Conservation (phyloP, 768 basidiomycete species). For the Daedalea quercina region DNA sequence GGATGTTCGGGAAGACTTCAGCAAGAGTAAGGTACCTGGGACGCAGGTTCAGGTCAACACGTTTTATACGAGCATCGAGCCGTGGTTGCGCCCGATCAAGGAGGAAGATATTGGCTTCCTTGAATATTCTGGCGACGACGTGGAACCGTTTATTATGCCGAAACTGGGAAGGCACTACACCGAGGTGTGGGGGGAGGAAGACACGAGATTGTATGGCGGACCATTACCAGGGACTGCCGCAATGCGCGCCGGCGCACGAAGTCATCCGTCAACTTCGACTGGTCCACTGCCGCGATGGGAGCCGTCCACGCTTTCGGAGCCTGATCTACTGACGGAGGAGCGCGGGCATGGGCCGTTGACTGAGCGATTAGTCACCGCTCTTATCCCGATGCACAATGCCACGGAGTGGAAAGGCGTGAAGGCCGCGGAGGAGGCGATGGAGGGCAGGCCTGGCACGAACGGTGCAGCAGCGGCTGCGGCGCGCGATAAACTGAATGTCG, state of each 20-base stretch:
- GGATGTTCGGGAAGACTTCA: slow-evolving; percentile 87
- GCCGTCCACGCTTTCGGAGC: slow-evolving; percentile 72
- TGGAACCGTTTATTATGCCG: slow-evolving; percentile 83
- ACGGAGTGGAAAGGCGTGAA: slow-evolving; percentile 70
- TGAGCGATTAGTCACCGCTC: slow-evolving; percentile 72
- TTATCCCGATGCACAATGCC: slow-evolving; percentile 62
- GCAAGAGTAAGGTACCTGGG: slow-evolving; percentile 65
- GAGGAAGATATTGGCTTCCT: slow-evolving; percentile 97
- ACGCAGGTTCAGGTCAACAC: slow-evolving; percentile 63
- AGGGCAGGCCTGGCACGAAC: slow-evolving; percentile 60
- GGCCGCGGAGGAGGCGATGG: slow-evolving; percentile 80
- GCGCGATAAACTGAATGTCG: slow-evolving; percentile 70
- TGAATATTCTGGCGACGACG: slow-evolving; percentile 84
- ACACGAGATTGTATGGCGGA: slow-evolving; percentile 44
- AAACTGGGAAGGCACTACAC: slow-evolving; percentile 83
- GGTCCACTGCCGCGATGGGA: slow-evolving; percentile 72
- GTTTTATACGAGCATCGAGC: slow-evolving; percentile 86
- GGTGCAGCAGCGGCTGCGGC: slow-evolving; percentile 76
- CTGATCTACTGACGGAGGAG: slow-evolving; percentile 63
- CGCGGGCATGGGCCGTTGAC: slow-evolving; percentile 84
- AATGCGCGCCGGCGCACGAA: slow-evolving; percentile 27
- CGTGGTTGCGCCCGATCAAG: slow-evolving; percentile 81
- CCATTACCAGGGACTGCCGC: slow-evolving; percentile 36
- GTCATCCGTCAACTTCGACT: slow-evolving; percentile 26
- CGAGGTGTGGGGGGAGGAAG: slow-evolving; percentile 92